A percentile compares a stretch with the other conserved stretches of the same genome.
These are phyloP conservation scores for Mimosa bimucronata DNA, from an alignment of 306 rosid genomes.

Conservation along the genomic window DNA sequence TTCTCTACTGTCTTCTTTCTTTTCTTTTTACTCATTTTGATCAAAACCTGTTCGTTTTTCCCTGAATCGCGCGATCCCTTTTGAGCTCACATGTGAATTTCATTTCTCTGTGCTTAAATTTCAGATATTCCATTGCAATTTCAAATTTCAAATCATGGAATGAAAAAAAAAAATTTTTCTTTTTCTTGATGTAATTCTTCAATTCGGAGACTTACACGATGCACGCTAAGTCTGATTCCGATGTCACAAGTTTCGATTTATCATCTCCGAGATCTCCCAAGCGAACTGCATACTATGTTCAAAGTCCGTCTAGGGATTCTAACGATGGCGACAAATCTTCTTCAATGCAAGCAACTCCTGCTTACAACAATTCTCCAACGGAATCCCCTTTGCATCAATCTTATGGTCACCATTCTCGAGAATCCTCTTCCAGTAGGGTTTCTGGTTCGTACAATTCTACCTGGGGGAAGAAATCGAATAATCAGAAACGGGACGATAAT, in stretches of 20 bases:
- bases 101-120: not conserved
- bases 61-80: not conserved
- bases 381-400: conserved; percentile 80
- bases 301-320: conserved; percentile 81
- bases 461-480: conserved; percentile 40
- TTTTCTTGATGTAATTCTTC: not conserved
- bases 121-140: not conserved
- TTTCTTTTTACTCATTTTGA: not conserved
- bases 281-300: conserved; percentile 64
- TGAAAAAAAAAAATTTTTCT: not conserved
- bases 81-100: not conserved
- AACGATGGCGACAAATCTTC: conserved; percentile 79
- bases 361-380: conserved; percentile 54
- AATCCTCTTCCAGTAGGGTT: conserved; percentile 70
- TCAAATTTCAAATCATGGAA: not conserved
- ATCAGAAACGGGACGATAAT: conserved; percentile 48
- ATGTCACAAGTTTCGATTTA: conserved; percentile 66
- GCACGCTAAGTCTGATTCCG: conserved; percentile 79
- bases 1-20: not conserved
- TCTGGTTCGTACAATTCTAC: conserved; percentile 60
- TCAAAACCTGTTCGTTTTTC: not conserved
- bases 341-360: conserved; percentile 58
- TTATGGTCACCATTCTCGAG: conserved; percentile 65
- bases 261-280: conserved; percentile 77
- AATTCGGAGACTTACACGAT: conserved; percentile 27